Base-by-base conservation (phyloP, 306 rosid species). In the Castanea sativa region DNA sequence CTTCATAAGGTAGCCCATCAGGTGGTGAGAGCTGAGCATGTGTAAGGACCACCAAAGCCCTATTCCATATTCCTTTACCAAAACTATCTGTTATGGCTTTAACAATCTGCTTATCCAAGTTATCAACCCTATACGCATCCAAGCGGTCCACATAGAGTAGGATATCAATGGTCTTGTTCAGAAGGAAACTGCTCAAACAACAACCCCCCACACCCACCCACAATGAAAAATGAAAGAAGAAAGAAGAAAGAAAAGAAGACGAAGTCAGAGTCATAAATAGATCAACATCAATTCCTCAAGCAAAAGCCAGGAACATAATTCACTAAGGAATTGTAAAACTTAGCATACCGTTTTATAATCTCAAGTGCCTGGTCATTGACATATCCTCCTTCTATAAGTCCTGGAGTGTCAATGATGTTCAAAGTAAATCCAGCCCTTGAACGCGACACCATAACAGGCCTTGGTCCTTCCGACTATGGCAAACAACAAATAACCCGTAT, bases 351-450 rank as follows among this genome's bases (percentile, higher is more conserved):
- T 85, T 95, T 95, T 23, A 93, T 90, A 43, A 93, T 86, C 55
- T 88, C 90, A 43, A 91, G 97, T 32, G 97, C 91, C 87, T 81
- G 86, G 74, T 87, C 91, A 78, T 91, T 95, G 85, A 95, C 81
- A 80, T 88, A 95, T 69, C 99, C 99, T 58, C 98, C 99, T 91
- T 95, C 99, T 80, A 95, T 92, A 75, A 95, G 91, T 74, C 99
- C 98, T 70, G 99, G 99, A 77, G 99, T 95, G 83, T 95, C 99
- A 38, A 95, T 95, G 84, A 95, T 55, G 85, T 95, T 95, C 58
- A 95, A 78, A 2, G 94, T 91, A 88, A 95, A 93, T 65, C 98
- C 98, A 16, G 97, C 94, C 80, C 97, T 90, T 2, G 93, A 53
- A 15, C 97, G 96, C 1, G 98, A 91, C 19, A 91, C 92, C 90